Evolutionary conservation across 73 alveolate genomes (phyloP), one percentile per base, ranked within the genome.

Genomic region (Paramecium octaurelia): DNA sequence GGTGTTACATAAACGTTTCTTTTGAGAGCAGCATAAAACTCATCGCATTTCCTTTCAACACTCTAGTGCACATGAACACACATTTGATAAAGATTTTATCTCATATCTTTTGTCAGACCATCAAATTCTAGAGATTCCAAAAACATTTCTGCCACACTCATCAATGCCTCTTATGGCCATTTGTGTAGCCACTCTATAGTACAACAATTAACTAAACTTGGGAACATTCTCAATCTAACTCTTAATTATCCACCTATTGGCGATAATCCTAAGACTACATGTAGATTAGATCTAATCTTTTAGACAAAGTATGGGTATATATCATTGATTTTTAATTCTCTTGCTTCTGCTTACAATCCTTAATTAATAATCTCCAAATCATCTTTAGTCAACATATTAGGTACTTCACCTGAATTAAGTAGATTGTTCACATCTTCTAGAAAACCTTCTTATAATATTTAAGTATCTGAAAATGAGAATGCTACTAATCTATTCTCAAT

Each of bases 151-250:
- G 99, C 99, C 18, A 98, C 99, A 46, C 99, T 95, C 93, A 95
- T 95, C 59, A 95, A 96, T 6, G 99, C 99, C 85, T 98, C 99
- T 90, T 95, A 88, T 27, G 99, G 99, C 99, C 99, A 98, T 12
- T 96, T 94, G 92, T 96, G 96, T 92, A 98, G 95, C 99, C 99
- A 98, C 31, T 96, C 95, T 68, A 98, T 88, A 11, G 98, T 97
- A 54, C 99, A 95, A 88, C 99, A 97, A 93, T 98, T 98, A 31
- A 98, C 98, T 27, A 98, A 88, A 10, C 99, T 93, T 34, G 99
- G 99, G 97, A 94, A 98, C 88, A 93, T 96, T 71, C 99, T 93
- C 87, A 97, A 87, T 88, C 99, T 90, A 71, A 96, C 90, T 85
- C 99, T 96, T 46, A 98, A 96, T 57, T 94, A 95, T 27, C 97